Conservation (phyloP, 176 grass and related monocot genomes). For the Melocanna baccifera region DNA sequence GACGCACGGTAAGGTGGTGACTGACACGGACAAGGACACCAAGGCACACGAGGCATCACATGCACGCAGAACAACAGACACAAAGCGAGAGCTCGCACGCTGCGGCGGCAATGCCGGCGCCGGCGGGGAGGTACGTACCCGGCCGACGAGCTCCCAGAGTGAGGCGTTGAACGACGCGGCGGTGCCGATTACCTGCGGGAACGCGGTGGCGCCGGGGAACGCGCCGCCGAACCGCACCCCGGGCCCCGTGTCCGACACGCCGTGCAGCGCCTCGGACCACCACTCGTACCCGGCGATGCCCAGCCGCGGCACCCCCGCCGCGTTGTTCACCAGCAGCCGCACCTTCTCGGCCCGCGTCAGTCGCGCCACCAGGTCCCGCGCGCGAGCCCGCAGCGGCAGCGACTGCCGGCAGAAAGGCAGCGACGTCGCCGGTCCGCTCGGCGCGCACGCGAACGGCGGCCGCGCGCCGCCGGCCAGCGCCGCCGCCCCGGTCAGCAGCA, state of each 20-base stretch:
- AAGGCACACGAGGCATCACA: neutral
- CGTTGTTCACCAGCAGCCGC: constrained; percentile 75
- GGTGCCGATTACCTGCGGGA: constrained; percentile 89
- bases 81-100: neutral
- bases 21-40: neutral
- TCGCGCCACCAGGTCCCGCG: constrained; percentile 52
- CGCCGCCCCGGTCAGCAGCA: neutral
- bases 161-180: constrained; percentile 80
- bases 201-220: constrained; percentile 80
- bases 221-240: constrained; percentile 66
- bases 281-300: constrained; percentile 68
- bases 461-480: neutral
- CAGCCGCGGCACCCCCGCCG: constrained; percentile 60
- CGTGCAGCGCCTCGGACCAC: constrained; percentile 97
- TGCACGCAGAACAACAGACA: constrained; percentile 5
- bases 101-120: neutral
- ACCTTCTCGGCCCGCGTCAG: constrained; percentile 74
- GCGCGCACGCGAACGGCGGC: constrained; percentile 57
- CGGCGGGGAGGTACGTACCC: constrained; percentile 38
- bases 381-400: constrained; percentile 33
- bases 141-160: constrained; percentile 83
- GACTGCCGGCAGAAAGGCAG: constrained; percentile 50
- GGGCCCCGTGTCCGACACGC: constrained; percentile 53
- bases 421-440: constrained; percentile 30
- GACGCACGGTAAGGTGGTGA: neutral